These are phyloP conservation scores for Pluteus cervinus DNA, from an alignment of 768 basidiomycete species.

Conservation along the genomic window DNA sequence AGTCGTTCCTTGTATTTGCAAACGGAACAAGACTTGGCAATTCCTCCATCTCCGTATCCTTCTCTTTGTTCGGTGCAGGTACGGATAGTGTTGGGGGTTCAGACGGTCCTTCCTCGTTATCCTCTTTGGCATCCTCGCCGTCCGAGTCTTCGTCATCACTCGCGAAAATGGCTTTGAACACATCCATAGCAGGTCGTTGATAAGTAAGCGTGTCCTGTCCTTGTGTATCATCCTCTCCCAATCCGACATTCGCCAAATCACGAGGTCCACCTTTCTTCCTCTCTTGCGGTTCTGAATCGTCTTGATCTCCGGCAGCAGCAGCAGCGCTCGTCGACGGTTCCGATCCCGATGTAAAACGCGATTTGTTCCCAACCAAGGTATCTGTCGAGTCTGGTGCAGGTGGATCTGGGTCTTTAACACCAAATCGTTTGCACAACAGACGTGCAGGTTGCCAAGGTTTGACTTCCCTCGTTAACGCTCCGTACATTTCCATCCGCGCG, in stretches of 20 bases:
- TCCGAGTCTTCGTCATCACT: slow-evolving; percentile 88
- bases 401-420: slow-evolving; percentile 82
- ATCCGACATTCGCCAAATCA: slow-evolving; percentile 77
- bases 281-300: slow-evolving; percentile 9
- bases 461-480: slow-evolving; percentile 73
- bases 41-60: neutral
- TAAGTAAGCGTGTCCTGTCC: slow-evolving; percentile 86
- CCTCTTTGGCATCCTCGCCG: slow-evolving; percentile 43
- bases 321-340: slow-evolving; percentile 7
- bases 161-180: slow-evolving; percentile 98
- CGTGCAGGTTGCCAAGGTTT: slow-evolving; percentile 75
- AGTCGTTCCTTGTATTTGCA: slow-evolving; percentile 1
- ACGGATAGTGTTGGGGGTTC: slow-evolving; percentile 5
- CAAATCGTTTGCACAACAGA: slow-evolving; percentile 90
- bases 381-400: slow-evolving; percentile 34
- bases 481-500: slow-evolving; percentile 85
- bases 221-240: slow-evolving; percentile 90
- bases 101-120: slow-evolving; percentile 17
- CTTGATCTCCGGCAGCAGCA: slow-evolving; percentile 12
- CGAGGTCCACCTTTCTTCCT: slow-evolving; percentile 26
- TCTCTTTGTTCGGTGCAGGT: slow-evolving; percentile 3
- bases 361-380: slow-evolving; percentile 13
- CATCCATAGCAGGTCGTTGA: slow-evolving; percentile 79
- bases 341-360: slow-evolving; percentile 13
- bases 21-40: slow-evolving; percentile 7